Evolutionary conservation across 345 rosid species (phyloP).

Genomic region (Carallia brachiata): DNA sequence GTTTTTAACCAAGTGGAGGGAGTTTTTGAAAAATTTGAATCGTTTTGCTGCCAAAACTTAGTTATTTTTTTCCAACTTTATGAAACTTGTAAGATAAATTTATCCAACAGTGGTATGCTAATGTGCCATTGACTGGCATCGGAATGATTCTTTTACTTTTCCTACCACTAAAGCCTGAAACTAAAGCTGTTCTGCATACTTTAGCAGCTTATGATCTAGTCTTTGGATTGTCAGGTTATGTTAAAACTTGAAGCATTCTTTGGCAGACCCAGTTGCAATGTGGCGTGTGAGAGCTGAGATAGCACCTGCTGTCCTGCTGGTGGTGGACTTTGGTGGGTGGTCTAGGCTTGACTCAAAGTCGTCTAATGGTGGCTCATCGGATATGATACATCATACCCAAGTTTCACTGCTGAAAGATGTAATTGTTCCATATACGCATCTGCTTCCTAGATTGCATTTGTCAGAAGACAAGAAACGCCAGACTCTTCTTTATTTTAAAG

Average conservation of each 20-base stretch:
- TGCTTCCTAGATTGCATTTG: slow-evolving; percentile 66
- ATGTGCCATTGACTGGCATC: neutral
- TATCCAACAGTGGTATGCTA: neutral
- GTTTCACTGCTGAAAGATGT: slow-evolving; percentile 96
- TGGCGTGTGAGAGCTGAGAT: slow-evolving; percentile 90
- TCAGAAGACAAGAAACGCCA: slow-evolving; percentile 61
- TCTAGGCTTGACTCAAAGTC: slow-evolving; percentile 74
- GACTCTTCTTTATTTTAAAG: slow-evolving; percentile 83
- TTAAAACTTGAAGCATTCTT: slow-evolving; percentile 78
- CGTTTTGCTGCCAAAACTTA: no score
- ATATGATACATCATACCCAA: slow-evolving; percentile 71
- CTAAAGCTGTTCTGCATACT: slow-evolving; percentile 9
- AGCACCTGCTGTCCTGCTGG: slow-evolving; percentile 80
- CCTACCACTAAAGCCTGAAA: neutral
- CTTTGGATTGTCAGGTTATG: slow-evolving; percentile 66
- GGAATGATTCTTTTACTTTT: slow-evolving; percentile 1
- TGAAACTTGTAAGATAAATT: no score
- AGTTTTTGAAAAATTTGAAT: no score
- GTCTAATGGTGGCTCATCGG: slow-evolving; percentile 44
- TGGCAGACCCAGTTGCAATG: slow-evolving; percentile 99
- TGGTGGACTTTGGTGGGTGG: slow-evolving; percentile 99
- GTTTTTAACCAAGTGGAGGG: no score
- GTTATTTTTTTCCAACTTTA: no score
- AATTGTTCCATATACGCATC: slow-evolving; percentile 83
- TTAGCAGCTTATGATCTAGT: slow-evolving; percentile 54